These are phyloP conservation scores for Astrephomene gubernaculifera DNA, from an alignment of 139 green algal species.

Conservation along the genomic window DNA sequence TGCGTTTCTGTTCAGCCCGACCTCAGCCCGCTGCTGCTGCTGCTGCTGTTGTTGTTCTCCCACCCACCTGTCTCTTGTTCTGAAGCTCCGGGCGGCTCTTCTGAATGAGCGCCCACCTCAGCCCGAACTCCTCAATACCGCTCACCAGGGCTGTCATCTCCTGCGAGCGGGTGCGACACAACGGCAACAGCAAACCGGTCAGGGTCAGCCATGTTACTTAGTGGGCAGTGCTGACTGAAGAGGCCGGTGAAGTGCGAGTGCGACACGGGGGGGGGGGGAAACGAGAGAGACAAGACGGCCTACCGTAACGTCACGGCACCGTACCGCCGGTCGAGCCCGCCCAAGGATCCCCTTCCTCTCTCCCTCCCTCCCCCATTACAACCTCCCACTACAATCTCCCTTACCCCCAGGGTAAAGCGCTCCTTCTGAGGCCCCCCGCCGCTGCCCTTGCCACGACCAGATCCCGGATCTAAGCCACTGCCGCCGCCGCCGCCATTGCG, in stretches of 20 bases:
- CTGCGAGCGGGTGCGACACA: not conserved
- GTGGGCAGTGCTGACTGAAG: no score
- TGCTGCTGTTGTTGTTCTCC: no score
- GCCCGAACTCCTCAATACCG: slow-evolving; percentile 44
- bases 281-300: not conserved
- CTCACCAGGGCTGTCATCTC: slow-evolving; percentile 47
- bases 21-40: not conserved
- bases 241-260: no score
- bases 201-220: no score
- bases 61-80: slow-evolving; percentile 24
- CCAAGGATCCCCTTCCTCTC: no score
- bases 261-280: no score
- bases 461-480: not conserved
- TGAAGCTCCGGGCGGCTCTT: slow-evolving; percentile 4
- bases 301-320: not conserved
- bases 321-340: no score
- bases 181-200: no score
- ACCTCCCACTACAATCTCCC: not conserved
- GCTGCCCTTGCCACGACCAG: not conserved
- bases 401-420: not conserved
- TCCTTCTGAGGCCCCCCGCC: not conserved
- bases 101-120: not conserved
- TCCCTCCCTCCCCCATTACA: not conserved
- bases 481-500: not conserved
- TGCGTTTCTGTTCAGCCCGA: not conserved